Conservation (phyloP, 2,329 filamentous ascomycete genomes). For the Pseudopithomyces chartarum region DNA sequence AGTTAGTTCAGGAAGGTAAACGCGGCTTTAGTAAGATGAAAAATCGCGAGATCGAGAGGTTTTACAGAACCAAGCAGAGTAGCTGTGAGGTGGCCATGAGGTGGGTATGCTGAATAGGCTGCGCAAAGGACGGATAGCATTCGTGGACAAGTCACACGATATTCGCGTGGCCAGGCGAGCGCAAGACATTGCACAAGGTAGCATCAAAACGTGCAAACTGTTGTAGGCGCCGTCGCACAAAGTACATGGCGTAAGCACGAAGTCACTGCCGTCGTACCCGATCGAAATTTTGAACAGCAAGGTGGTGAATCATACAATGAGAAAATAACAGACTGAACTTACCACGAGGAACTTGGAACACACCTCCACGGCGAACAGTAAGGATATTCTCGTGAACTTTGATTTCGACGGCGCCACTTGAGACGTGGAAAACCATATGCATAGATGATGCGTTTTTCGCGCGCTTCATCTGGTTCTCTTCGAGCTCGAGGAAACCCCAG, state of each 20-base stretch:
- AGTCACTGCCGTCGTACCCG: conserved; percentile 37
- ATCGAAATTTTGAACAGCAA: not conserved
- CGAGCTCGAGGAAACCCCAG: conserved; percentile 86
- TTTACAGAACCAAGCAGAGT: conserved; percentile 14
- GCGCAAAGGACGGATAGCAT: conserved; percentile 23
- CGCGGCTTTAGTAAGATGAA: not conserved
- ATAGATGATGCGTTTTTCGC: conserved; percentile 93
- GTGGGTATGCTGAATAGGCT: conserved; percentile 4
- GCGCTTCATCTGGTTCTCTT: conserved; percentile 80
- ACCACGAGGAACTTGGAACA: conserved; percentile 97
- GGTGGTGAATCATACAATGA: not conserved
- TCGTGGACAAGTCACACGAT: conserved; percentile 26
- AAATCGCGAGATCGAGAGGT: conserved; percentile 9
- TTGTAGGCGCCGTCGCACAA: conserved; percentile 18
- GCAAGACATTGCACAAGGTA: conserved; percentile 26
- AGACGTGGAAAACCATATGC: conserved; percentile 96
- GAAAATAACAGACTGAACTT: conserved; percentile 45
- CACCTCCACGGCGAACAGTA: conserved; percentile 82
- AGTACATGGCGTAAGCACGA: conserved; percentile 27
- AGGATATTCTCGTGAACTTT: conserved; percentile 77
- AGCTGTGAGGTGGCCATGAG: not conserved
- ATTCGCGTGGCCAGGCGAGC: conserved; percentile 24
- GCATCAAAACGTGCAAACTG: conserved; percentile 22
- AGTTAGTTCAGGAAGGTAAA: not conserved
- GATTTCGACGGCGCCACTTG: conserved; percentile 80